Conservation (phyloP, 2,329 filamentous ascomycete species). For the Proliferodiscus dingleyae region DNA sequence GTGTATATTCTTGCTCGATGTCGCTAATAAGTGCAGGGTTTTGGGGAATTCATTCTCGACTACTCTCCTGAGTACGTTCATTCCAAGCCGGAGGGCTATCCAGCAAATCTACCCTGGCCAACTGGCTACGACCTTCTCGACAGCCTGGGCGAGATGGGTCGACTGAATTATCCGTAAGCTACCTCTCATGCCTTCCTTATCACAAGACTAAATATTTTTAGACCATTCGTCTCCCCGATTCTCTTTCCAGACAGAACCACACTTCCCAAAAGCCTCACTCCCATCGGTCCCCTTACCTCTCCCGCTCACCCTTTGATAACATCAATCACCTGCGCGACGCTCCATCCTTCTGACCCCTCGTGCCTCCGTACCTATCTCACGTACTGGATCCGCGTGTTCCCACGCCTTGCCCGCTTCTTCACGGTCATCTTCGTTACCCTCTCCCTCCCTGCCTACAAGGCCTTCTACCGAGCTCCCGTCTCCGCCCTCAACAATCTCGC, state of each 20-base stretch:
- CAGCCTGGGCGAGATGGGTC: slow-evolving; percentile 74
- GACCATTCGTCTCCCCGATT: slow-evolving; percentile 76
- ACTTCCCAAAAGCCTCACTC: slow-evolving; percentile 59
- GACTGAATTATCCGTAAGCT: slow-evolving; percentile 75
- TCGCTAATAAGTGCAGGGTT: slow-evolving; percentile 32
- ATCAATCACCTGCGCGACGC: slow-evolving; percentile 79
- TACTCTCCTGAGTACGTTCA: slow-evolving; percentile 79
- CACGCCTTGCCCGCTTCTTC: slow-evolving; percentile 71
- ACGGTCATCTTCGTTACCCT: slow-evolving; percentile 64
- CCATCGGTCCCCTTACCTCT: slow-evolving; percentile 72
- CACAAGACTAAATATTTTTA: slow-evolving; percentile 32
- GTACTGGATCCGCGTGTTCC: slow-evolving; percentile 82
- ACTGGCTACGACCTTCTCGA: slow-evolving; percentile 71
- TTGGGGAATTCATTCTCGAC: slow-evolving; percentile 61
- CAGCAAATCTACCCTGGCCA: slow-evolving; percentile 67
- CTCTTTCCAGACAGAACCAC: slow-evolving; percentile 71
- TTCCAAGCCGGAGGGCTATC: slow-evolving; percentile 62
- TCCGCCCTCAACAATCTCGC: slow-evolving; percentile 62
- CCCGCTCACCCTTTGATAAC: slow-evolving; percentile 83
- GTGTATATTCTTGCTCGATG: slow-evolving; percentile 25
- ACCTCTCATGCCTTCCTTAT: slow-evolving; percentile 2
- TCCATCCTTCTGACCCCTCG: slow-evolving; percentile 83
- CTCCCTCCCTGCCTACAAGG: slow-evolving; percentile 63
- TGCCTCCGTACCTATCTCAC: slow-evolving; percentile 83
- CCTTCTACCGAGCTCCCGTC: slow-evolving; percentile 65